A percentile compares a stretch with the other conserved stretches of the same genome.
phyloP scores from a whole-genome alignment of 1,139 yeast genomes.

The Candida frijolesensis region DNA sequence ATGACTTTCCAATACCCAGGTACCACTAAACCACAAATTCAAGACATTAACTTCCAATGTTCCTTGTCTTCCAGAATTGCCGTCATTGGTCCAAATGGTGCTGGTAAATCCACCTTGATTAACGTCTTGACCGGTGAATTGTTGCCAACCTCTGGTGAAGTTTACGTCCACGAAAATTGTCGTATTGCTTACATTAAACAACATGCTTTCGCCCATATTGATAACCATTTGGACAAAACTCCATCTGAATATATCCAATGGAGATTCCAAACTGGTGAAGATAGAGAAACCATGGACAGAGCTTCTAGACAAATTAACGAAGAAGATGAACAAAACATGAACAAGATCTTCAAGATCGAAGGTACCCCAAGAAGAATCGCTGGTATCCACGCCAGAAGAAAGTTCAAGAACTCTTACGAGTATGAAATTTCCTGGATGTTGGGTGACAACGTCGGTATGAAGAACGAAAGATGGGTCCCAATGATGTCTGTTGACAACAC shows the following conservation, averaged over 20 bases:
- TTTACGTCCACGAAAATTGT: slow-evolving; percentile 98
- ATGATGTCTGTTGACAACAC: slow-evolving; percentile 99
- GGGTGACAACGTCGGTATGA: slow-evolving; percentile 99
- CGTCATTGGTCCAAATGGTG: slow-evolving; percentile 99
- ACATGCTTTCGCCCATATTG: slow-evolving; percentile 99
- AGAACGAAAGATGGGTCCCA: slow-evolving; percentile 99
- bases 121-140: slow-evolving; percentile 99
- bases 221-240: slow-evolving; percentile 97
- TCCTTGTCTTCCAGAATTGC: slow-evolving; percentile 99
- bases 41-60: slow-evolving; percentile 94
- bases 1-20: slow-evolving; percentile 99
- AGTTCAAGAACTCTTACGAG: slow-evolving; percentile 99
- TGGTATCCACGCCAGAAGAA: slow-evolving; percentile 96
- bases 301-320: slow-evolving; percentile 99
- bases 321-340: slow-evolving; percentile 96
- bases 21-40: slow-evolving; percentile 91
- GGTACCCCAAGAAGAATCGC: slow-evolving; percentile 97
- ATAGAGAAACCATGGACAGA: slow-evolving; percentile 99
- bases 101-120: slow-evolving; percentile 98
- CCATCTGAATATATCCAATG: slow-evolving; percentile 99
- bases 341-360: slow-evolving; percentile 98
- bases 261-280: slow-evolving; percentile 99
- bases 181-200: slow-evolving; percentile 99
- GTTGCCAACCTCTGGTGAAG: slow-evolving; percentile 97
- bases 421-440: slow-evolving; percentile 96